Conservation (phyloP, 164 flowering plant species). For the Vitis rupestris region DNA sequence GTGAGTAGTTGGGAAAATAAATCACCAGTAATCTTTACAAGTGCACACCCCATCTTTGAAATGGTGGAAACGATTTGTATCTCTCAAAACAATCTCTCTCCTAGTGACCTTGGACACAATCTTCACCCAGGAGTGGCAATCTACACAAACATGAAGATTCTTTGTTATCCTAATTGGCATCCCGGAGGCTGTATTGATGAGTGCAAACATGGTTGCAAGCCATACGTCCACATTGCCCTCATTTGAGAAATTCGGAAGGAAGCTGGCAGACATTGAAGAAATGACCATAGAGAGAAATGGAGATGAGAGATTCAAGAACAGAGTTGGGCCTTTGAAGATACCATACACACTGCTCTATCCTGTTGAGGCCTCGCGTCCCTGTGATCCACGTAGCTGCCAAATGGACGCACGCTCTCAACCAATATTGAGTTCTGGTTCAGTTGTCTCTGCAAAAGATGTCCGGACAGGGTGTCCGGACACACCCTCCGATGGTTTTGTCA, state of each 20-base stretch:
- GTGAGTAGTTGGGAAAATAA: too few species aligned
- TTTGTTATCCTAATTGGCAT: conserved; percentile 34
- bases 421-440: too few species aligned
- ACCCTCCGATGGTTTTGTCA: too few species aligned
- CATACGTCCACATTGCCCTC: conserved; percentile 30
- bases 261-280: conserved; percentile 22
- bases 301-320: conserved; percentile 23
- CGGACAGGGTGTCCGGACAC: too few species aligned
- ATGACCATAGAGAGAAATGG: conserved; percentile 19
- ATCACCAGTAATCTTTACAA: conserved; percentile 36
- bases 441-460: too few species aligned
- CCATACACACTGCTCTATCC: conserved; percentile 32
- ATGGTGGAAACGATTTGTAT: conserved; percentile 37
- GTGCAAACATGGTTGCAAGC: conserved; percentile 27
- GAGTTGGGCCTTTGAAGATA: conserved; percentile 29
- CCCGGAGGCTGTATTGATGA: conserved; percentile 24
- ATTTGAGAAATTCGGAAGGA: conserved; percentile 25
- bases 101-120: conserved; percentile 21
- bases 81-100: conserved; percentile 30
- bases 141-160: conserved; percentile 36
- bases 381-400: too few species aligned
- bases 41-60: conserved; percentile 25
- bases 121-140: conserved; percentile 44
- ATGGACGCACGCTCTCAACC: too few species aligned
- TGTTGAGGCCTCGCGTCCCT: too few species aligned